Evolutionary conservation across 345 rosid species (phyloP).

Genomic region (Populus alba): DNA sequence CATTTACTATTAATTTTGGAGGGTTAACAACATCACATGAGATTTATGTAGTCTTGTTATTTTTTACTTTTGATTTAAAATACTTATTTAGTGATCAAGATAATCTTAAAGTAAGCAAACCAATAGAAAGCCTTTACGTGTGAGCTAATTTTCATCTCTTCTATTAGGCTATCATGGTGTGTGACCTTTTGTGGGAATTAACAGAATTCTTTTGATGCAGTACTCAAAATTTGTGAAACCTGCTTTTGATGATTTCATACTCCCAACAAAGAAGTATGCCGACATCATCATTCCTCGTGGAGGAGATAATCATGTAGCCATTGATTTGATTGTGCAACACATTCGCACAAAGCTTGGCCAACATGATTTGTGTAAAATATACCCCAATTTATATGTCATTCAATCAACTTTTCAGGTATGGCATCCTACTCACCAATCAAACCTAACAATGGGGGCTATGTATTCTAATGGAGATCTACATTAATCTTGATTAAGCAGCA

Average conservation of each 20-base stretch:
- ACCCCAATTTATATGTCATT: conserved; percentile 87
- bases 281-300: conserved; percentile 99
- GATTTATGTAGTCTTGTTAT: too few relatives aligned
- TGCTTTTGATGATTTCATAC: conserved; percentile 97
- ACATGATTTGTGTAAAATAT: conserved; percentile 97
- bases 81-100: too few relatives aligned
- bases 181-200: conserved; percentile 7
- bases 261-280: conserved; percentile 98
- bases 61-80: too few relatives aligned
- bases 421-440: conserved; percentile 8
- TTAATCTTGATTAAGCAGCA: neutral
- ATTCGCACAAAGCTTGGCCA: conserved; percentile 96
- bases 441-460: neutral
- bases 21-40: too few relatives aligned
- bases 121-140: too few relatives aligned
- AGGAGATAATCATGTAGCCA: conserved; percentile 96
- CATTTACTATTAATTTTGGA: too few relatives aligned
- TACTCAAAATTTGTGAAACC: conserved; percentile 98
- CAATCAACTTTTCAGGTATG: conserved; percentile 97
- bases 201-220: conserved; percentile 52
- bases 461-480: neutral
- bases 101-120: too few relatives aligned
- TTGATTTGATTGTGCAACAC: conserved; percentile 98
- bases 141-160: too few relatives aligned
- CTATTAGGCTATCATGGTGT: neutral